phyloP scores from a whole-genome alignment of 1,284 basidiomycete species.

The Tylopilus orsonianus region DNA sequence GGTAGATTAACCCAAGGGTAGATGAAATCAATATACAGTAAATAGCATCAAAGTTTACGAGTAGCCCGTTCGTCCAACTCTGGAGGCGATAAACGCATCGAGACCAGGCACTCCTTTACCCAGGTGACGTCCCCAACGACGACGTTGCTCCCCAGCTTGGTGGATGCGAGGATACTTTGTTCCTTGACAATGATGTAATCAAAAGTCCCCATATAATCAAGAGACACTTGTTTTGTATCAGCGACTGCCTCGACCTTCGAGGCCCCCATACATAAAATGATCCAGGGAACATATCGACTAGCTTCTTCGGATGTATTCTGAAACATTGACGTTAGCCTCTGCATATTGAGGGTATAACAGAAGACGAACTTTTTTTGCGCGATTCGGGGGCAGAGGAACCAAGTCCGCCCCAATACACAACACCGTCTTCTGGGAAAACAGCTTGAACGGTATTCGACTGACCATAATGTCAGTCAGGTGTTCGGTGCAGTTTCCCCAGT shows the following conservation, averaged over 20 bases:
- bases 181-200: constrained; percentile 72
- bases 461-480: constrained; percentile 57
- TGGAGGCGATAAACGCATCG: constrained; percentile 27
- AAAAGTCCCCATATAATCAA: constrained; percentile 37
- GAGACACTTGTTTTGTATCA: constrained; percentile 38
- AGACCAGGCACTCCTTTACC: constrained; percentile 80
- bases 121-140: constrained; percentile 57
- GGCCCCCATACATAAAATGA: constrained; percentile 77
- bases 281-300: constrained; percentile 43
- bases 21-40: constrained; percentile 9
- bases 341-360: background rate
- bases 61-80: constrained; percentile 12
- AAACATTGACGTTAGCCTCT: background rate
- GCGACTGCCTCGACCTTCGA: constrained; percentile 57
- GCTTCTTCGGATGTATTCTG: constrained; percentile 31
- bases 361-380: constrained; percentile 37
- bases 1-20: constrained; percentile 6
- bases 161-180: constrained; percentile 29
- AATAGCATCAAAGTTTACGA: constrained; percentile 3
- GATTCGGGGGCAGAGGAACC: constrained; percentile 43
- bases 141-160: constrained; percentile 30
- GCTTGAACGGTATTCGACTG: constrained; percentile 54
- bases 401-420: constrained; percentile 57
- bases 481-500: constrained; percentile 62
- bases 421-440: constrained; percentile 51